phyloP scores from a whole-genome alignment of 352 stramenopile genomes.

The Globisporangium heterothallicum region DNA sequence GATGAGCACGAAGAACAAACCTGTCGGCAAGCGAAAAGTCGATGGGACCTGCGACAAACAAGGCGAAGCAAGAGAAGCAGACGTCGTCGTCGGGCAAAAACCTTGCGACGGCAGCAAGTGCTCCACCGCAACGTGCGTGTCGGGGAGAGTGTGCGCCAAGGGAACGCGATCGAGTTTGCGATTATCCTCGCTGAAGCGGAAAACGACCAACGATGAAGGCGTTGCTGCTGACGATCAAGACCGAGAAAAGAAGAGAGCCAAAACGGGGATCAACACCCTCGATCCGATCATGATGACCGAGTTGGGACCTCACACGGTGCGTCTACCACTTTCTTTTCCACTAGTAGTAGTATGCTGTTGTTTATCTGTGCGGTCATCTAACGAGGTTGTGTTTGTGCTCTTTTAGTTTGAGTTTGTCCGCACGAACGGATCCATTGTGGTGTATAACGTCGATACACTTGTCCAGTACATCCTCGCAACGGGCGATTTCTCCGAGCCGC shows the following conservation, averaged over 20 bases:
- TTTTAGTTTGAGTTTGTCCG: constrained; percentile 78
- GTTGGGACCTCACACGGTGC: constrained; percentile 69
- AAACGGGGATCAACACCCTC: constrained; percentile 63
- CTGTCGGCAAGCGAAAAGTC: background rate
- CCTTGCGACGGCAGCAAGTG: background rate
- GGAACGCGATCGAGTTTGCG: constrained; percentile 52
- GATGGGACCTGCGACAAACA: background rate
- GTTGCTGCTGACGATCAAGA: constrained; percentile 12
- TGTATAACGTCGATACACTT: constrained; percentile 85
- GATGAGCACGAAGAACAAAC: background rate
- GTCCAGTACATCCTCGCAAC: constrained; percentile 87
- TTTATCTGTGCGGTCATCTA: constrained; percentile 12
- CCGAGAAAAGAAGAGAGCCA: constrained; percentile 42
- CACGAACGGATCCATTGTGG: constrained; percentile 74
- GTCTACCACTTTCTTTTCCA: constrained; percentile 5
- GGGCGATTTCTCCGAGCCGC: constrained; percentile 85
- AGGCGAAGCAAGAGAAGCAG: background rate
- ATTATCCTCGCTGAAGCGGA: constrained; percentile 56
- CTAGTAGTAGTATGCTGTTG: constrained; percentile 7
- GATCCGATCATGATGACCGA: constrained; percentile 88
- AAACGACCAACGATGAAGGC: constrained; percentile 22
- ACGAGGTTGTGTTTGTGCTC: constrained; percentile 10
- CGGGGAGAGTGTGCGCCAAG: constrained; percentile 5
- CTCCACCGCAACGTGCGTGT: background rate
- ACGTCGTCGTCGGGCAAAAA: background rate